Base-by-base conservation (phyloP, 805 yeast species). In the Cyberlindnera japonica region DNA sequence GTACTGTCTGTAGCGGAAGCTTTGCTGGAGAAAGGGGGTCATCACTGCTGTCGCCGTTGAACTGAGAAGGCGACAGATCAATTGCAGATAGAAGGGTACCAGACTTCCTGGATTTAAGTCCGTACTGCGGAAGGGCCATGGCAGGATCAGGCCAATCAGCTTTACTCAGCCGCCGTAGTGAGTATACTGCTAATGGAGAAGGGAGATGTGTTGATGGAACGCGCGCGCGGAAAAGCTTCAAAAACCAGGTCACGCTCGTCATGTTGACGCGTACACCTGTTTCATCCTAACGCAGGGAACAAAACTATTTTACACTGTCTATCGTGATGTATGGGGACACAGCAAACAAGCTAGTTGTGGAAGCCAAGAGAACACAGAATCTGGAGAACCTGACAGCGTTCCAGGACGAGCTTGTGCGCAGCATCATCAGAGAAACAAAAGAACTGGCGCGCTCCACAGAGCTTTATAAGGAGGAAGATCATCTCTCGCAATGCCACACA, bases 251-350 rank as follows among this genome's bases (percentile, higher is more conserved):
- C 11, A 22, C 25, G 25, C 25, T n/a, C n/a, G n/a, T n/a, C n/a
- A n/a, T n/a, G n/a, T n/a, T 28, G 10, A 15, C 15, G 15, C 15
- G 19, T 12, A 28, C 31, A 19, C 31, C 19, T 15, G 16, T 25
- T 25, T 5, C 28, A 25, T 7, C 28, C 12, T 5, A 16, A 29
- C 18, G 11, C 33, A n/a, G 17, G 13, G 16, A 31, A 9, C 13
- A 11, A 31, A 9, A 18, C 22, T n/a, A n/a, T n/a, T n/a, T n/a
- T n/a, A 5, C 9, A 21, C 15, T 5, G 26, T 15, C 9, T 3
- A 9, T 22, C 21, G 29, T 15, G 26, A 91, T 91, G 99, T 87
- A 87, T 54, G 97, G 97, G 21, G 97, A 90, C 53, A 54, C 76
- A 5, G 96, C 91, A 2, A 76, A 78, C 45, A 91, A 91, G 59